Base-by-base conservation (phyloP, 2,329 filamentous ascomycete species). In the Microdochium bolleyi region DNA sequence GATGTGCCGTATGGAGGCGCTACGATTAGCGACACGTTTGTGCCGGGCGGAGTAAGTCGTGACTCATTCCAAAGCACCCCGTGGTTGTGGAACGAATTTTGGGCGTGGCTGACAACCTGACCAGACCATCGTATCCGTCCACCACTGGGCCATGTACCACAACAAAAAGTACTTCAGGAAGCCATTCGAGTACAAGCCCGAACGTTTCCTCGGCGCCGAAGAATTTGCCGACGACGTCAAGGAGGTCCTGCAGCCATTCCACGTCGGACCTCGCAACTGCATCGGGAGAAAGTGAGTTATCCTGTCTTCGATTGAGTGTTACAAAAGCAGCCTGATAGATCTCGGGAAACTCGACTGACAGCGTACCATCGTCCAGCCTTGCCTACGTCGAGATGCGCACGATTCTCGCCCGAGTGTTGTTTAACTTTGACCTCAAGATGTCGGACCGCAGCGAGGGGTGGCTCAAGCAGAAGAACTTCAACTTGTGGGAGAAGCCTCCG, bases 301-400 rank as follows among this genome's bases (percentile, higher is more conserved):
- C 30, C 16, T 24, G 30, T 24, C 21, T 24, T n/a, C n/a, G 44
- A 49, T 30, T 30, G 27, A 49, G 11, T 24, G 9, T 24, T 48
- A 27, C 19, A 27, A 48, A n/a, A n/a, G n/a, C n/a, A 44, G 4
- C 7, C 37, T 44, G 37, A 5, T 14, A 41, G n/a, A 1, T 4
- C 25, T 32, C 11, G n/a, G 11, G 24, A n/a, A 37, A 11, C 27
- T 5, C 27, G 5, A 19, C 41, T 19, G 27, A 44, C 14, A 49
- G 9, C 44, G 9, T 24, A 14, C 27, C 27, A 5, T 30, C 5
- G 7, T 21, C 5, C 48, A 72, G 68, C 52, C 63, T 73, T 30
- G 70, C 71, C 11, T 70, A 71, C 51, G 64, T 63, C 8, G 71
- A 74, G 60, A 71, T 73, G 68, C 65, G 71, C 24, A 57, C 73